Base-by-base conservation (phyloP, 2,329 filamentous ascomycete species). In the Gliomastix tumulicola region DNA sequence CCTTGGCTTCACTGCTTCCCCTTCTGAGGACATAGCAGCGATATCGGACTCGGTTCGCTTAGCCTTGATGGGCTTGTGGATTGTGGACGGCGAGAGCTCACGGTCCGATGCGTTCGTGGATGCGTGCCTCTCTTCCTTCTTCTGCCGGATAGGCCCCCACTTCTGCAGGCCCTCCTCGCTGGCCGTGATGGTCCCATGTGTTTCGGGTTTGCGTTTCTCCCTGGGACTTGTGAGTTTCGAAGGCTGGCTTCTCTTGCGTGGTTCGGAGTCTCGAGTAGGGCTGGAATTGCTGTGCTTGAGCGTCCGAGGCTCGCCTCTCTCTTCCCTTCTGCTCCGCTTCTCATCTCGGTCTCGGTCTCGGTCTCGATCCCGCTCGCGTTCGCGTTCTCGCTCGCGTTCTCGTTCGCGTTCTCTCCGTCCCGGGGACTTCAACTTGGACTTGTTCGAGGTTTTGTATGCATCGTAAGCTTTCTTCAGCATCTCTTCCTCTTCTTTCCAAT, bases 401-500 rank as follows among this genome's bases (percentile, higher is more conserved):
- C 56, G 57, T 16, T 66, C 57, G 13, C 58, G 53, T 16, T 63
- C 63, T 19, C 65, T 60, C 30, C 62, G 61, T 21, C 49, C 60
- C 3, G 75, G 72, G 16, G 74, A 74, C 45, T 73, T 78, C 15
- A 56, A 46, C 11, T 53, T 49, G 16, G 68, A 65, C 44, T 71
- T 74, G 34, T 71, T 65, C 3, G 56, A 57, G 37, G 72, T 74
- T 44, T 69, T 75, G 46, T 75, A 77, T 21, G 75, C 73, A 39
- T 88, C 82, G 45, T 80, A 88, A 4, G 84, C 77, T 27, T 80
- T 73, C 55, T 89, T 89, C 34, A 98, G 60, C 38, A 94, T 66
- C 30, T 88, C 76, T 44, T 84, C 81, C 56, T 98, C 92, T 43
- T 90, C 81, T 55, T 90, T 82, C 88, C 89, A 96, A 41, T 87